These are phyloP conservation scores for Endocalyx cinctus DNA, from an alignment of 2,329 filamentous ascomycete genomes.

Conservation along the genomic window DNA sequence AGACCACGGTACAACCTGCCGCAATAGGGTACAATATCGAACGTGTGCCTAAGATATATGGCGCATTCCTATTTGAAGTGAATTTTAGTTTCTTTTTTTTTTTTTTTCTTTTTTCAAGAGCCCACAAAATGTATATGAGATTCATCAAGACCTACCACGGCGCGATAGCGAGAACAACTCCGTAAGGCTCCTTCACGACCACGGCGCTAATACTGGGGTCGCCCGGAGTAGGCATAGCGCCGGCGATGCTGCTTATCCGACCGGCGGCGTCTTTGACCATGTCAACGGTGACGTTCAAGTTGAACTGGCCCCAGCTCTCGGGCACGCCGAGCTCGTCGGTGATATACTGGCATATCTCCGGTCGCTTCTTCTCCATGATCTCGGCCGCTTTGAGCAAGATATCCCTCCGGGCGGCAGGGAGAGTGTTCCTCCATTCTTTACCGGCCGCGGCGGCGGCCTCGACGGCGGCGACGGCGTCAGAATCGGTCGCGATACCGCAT, in stretches of 20 bases:
- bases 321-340: constrained; percentile 31
- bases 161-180: constrained; percentile 61
- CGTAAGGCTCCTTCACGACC: constrained; percentile 62
- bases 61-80: constrained; percentile 35
- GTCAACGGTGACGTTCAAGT: constrained; percentile 27
- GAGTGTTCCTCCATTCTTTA: constrained; percentile 57
- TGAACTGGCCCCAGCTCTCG: constrained; percentile 27
- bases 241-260: constrained; percentile 27
- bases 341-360: constrained; percentile 53
- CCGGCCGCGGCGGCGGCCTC: constrained; percentile 53
- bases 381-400: constrained; percentile 60
- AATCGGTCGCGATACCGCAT: constrained; percentile 50
- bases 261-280: constrained; percentile 35
- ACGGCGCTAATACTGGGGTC: constrained; percentile 50
- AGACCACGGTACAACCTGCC: constrained; percentile 58
- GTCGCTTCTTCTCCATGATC: constrained; percentile 47
- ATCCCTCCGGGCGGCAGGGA: constrained; percentile 51
- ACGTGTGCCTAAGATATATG: constrained; percentile 37
- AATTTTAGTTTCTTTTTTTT: background rate
- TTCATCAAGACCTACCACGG: constrained; percentile 49
- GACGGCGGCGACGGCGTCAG: constrained; percentile 46
- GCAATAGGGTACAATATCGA: constrained; percentile 55
- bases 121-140: too few relatives aligned
- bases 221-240: constrained; percentile 25
- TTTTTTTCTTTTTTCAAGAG: background rate